phyloP scores from a whole-genome alignment of 129 eudicot species.

The Tagetes patula region DNA sequence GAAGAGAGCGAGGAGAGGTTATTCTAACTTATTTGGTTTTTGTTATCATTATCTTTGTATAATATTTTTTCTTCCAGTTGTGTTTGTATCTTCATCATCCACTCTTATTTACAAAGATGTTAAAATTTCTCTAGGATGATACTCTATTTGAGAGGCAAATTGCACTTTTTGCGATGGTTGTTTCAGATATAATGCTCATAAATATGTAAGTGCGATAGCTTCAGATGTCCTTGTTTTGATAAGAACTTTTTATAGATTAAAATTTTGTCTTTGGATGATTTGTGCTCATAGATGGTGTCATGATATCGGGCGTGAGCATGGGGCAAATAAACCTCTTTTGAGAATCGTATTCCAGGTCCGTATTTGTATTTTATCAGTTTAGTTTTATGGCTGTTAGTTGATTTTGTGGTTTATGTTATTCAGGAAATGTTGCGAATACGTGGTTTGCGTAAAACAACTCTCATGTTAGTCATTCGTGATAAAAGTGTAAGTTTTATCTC shows the following conservation, averaged over 20 bases:
- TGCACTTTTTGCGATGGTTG: slow-evolving; percentile 80
- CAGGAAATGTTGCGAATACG: slow-evolving; percentile 61
- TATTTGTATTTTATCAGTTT: not conserved
- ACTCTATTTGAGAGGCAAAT: slow-evolving; percentile 76
- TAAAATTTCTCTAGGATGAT: slow-evolving; percentile 40
- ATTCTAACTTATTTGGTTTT: too few relatives aligned
- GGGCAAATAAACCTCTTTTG: slow-evolving; percentile 55
- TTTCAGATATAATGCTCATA: slow-evolving; percentile 75
- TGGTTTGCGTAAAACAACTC: slow-evolving; percentile 60
- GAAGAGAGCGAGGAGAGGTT: slow-evolving; percentile 77
- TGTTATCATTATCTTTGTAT: slow-evolving; percentile 25
- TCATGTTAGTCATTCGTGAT: slow-evolving; percentile 63
- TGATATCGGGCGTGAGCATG: slow-evolving; percentile 71
- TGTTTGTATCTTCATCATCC: not conserved
- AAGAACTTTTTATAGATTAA: not conserved
- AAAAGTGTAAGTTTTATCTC: slow-evolving; percentile 39
- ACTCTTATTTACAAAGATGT: not conserved
- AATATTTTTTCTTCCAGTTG: not conserved
- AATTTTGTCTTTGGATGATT: too few relatives aligned
- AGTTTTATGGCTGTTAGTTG: not conserved
- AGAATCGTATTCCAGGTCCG: slow-evolving; percentile 54
- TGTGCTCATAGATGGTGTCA: slow-evolving; percentile 50
- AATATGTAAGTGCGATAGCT: slow-evolving; percentile 53
- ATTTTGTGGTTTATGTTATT: slow-evolving; percentile 8
- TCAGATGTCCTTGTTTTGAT: not conserved